Conservation (phyloP, 352 stramenopile genomes). For the Phytophthora nicotianae region DNA sequence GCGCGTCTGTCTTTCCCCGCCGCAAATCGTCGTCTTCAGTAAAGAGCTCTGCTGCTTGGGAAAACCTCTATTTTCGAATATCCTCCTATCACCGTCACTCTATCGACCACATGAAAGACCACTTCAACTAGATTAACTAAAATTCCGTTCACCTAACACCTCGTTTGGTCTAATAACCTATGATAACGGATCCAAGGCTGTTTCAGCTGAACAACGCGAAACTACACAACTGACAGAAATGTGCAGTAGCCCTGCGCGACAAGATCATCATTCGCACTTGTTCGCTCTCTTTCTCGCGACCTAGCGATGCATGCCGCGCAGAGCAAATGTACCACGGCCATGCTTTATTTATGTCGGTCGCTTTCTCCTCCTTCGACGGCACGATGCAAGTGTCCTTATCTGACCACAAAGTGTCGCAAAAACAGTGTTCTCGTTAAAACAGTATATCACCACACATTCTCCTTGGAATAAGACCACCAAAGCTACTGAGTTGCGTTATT, state of each 20-base stretch:
- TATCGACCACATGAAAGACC: neutral
- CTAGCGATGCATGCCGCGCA: constrained; percentile 10
- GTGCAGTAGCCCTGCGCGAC: constrained; percentile 5
- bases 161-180: neutral
- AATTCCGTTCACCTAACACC: neutral
- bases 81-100: neutral
- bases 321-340: neutral
- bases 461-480: neutral
- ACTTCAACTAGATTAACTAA: neutral
- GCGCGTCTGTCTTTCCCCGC: constrained; percentile 28
- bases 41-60: constrained; percentile 12
- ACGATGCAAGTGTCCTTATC: constrained; percentile 26
- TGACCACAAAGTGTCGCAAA: constrained; percentile 39
- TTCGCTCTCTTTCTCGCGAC: constrained; percentile 15
- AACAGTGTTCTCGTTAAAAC: neutral
- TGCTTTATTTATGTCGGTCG: neutral
- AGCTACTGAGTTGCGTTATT: constrained; percentile 14
- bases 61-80: constrained; percentile 5
- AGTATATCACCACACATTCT: neutral
- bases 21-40: constrained; percentile 22
- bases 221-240: too few species aligned
- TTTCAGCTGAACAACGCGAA: neutral
- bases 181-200: too few species aligned
- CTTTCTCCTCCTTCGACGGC: constrained; percentile 16
- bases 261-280: constrained; percentile 6